phyloP scores from a whole-genome alignment of 2,329 filamentous ascomycete species.

The Colletotrichum orbiculare region DNA sequence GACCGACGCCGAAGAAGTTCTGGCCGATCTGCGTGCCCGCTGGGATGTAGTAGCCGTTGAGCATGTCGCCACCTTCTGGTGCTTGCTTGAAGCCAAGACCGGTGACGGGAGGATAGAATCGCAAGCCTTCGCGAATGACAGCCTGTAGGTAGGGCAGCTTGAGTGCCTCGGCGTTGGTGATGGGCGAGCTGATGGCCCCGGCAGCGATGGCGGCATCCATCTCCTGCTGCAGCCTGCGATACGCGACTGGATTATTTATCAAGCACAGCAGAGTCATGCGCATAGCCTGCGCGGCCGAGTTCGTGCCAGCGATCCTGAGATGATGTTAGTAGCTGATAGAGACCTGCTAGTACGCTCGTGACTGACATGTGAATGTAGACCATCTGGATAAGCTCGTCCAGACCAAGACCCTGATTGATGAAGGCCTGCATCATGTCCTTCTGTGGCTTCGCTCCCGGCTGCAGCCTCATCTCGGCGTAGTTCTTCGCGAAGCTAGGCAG shows the following conservation, averaged over 20 bases:
- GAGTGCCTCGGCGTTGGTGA: constrained; percentile 61
- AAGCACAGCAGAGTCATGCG: constrained; percentile 64
- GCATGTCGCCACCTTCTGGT: constrained; percentile 61
- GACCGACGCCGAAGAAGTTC: constrained; percentile 65
- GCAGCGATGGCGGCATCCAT: constrained; percentile 53
- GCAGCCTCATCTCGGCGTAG: constrained; percentile 42
- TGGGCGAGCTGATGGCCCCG: constrained; percentile 47
- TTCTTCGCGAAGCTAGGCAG: constrained; percentile 41
- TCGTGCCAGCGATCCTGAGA: constrained; percentile 66
- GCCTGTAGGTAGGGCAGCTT: constrained; percentile 66
- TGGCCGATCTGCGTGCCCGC: constrained; percentile 64
- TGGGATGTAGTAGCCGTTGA: constrained; percentile 62
- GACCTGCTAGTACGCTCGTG: neutral
- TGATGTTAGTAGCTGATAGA: neutral
- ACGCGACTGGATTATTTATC: constrained; percentile 56
- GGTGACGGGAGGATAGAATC: constrained; percentile 65
- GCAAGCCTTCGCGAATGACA: constrained; percentile 66
- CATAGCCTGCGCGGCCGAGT: constrained; percentile 71
- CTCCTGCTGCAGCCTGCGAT: constrained; percentile 54
- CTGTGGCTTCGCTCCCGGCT: constrained; percentile 40
- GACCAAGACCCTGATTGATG: constrained; percentile 49
- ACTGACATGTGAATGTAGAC: constrained; percentile 52
- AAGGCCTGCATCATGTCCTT: constrained; percentile 54
- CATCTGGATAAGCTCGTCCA: constrained; percentile 51
- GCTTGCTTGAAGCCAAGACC: constrained; percentile 64